Evolutionary conservation across 352 stramenopile genomes (phyloP), one percentile per base, ranked within the genome.

Genomic region (Phytophthora foliorum): DNA sequence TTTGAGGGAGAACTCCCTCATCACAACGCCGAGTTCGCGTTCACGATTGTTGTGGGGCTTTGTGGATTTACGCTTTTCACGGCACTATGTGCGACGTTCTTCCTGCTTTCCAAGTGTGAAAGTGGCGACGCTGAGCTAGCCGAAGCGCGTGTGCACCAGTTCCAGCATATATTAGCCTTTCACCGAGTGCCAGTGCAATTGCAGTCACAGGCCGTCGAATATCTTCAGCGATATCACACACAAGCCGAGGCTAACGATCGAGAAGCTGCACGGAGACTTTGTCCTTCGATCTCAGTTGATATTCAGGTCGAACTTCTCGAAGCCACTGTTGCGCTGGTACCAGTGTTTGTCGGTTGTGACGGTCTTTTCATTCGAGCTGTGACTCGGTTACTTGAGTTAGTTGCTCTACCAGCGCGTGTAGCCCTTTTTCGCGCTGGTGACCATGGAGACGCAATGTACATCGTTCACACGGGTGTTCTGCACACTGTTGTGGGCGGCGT

Each of bases 81-180:
- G 53, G 84, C 87, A 27, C 53, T 92, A 1, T 91, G 81, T 32
- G 82, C 82, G n/a, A 91, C 84, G 10, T 89, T 92, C 36, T 92
- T 92, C 57, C 76, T 90, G 45, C 63, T 92, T 2, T 91, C 82
- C 39, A 92, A 92, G 52, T 92, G 84, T 48, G 84, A 90, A 71
- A 70, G 66, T 31, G 78, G 79, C 17, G 80, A 84, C 24, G 63
- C 72, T 1, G 84, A 92, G 58, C 75, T 75, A 2, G 72, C 82
- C 9, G 84, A 91, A 27, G 84, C 84, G 4, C 79, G 82, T 2
- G 78, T 92, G 44, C 81, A 88, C 44, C 84, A 92, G 57, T 86
- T 92, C 44, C 76, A 85, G 53, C 84, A 92, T 38, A 69, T 92
- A 13, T 65, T 92, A 17, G 77, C 73, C 5, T 92, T 92, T 34